Base-by-base conservation (phyloP, 2,329 filamentous ascomycete species). In the Talaromyces verruculosus region DNA sequence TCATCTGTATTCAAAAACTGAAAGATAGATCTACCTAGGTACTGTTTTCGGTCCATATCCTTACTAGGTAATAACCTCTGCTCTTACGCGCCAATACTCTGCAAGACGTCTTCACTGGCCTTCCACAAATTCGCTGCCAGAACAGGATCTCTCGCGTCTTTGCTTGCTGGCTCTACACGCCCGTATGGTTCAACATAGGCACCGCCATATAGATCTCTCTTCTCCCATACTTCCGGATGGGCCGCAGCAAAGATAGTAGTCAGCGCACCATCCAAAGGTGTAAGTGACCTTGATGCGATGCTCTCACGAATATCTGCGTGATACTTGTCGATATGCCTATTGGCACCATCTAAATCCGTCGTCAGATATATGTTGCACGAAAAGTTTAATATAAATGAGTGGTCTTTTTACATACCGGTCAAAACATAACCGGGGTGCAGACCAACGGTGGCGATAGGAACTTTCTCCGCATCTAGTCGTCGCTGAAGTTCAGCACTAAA, bases 401-500 rank as follows among this genome's bases (percentile, higher is more conserved):
- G 1, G 41, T 61, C 2, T 30, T 25, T 49, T 4, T 45, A 63
- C 61, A 45, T 63, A 64, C 55, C 63, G 17, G 63, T 64, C 63
- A 64, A 49, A 33, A 64, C 63, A 43, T 58, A 58, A 39, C 63
- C 63, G 13, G 63, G 63, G 28, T 64, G 63, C 35, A 60, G 28
- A 15, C 63, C 43, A 28, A 64, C 33, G 6, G 41, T 37, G n/a
- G 60, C 53, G 53, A 64, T 64, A 19, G 51, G 63, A 8, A 60
- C 63, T 28, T 60, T 49, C 28, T 64, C 63, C 47, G n/a, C 39
- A 30, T 64, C 53, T 45, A 64, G 25, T 49, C 53, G 51, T 1
- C 61, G 67, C 45, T 68, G 67, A 11, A 68, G 65, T 30, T 61
- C 67, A 22, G 49, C 62, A 51, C 35, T 64, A 37, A 61, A 61